Evolutionary conservation across 192 early-diverging fungal genomes (phyloP), one percentile per base, ranked within the genome.

Genomic region (Coemansia reversa): DNA sequence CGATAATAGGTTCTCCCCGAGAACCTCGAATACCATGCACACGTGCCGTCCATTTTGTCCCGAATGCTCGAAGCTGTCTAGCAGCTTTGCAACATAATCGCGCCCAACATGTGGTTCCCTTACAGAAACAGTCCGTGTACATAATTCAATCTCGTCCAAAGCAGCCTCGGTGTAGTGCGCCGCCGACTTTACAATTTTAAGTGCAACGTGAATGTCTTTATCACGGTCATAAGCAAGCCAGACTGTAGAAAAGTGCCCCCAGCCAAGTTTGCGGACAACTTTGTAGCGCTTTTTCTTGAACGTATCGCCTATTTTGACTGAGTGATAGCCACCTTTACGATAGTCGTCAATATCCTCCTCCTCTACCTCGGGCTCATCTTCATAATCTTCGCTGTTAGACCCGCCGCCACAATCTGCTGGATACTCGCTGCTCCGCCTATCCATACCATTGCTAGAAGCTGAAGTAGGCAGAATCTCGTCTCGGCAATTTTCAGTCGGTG

Each of bases 221-320:
- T 83, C 78, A 61, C 71, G 70, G 72, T 98, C 94, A 55, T 84
- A 82, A 12, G 89, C 92, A 51, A 98, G 86, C 96, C 96, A 98
- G 8, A 98, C 96, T 0, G 96, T 98, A 24, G 93, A 95, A 66
- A 98, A 98, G 65, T 98, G 96, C 16, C 96, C 96, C 96, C 96
- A 98, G 18, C 96, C 96, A 32, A 98, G 87, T 74, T 98, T 98
- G 61, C 92, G 86, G 45, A 96, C 68, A 22, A 97, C 84, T n/a
- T 72, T 81, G 77, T 98, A 98, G 22, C 90, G 86, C 7, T 84
- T 83, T 14, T 90, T 85, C 48, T 91, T 87, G 70, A 91, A 95
- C 19, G 47, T 57, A 61, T 98, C 96, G 7, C 91, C 93, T 27
- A 94, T 81, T 55, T 86, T 80, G 32, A 96, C 86, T 0, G 94